These are phyloP conservation scores for Capniomyces stellatus DNA, from an alignment of 371 early-diverging fungal species.

Conservation along the genomic window DNA sequence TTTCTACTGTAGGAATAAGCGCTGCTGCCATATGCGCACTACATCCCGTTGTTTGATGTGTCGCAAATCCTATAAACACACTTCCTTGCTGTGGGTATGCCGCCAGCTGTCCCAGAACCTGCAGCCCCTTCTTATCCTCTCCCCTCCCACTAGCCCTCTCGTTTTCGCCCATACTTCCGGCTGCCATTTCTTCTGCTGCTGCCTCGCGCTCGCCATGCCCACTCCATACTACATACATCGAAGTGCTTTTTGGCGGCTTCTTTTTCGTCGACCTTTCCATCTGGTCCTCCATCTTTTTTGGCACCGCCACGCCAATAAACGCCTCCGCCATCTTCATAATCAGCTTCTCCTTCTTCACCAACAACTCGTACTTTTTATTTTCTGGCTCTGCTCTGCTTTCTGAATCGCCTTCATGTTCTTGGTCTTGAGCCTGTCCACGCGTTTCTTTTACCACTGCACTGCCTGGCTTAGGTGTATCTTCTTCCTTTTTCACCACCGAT, in stretches of 20 bases:
- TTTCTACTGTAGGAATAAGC: slow-evolving; percentile 79
- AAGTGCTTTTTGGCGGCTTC: slow-evolving; percentile 54
- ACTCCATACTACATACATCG: slow-evolving; percentile 49
- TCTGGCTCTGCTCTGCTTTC: background rate
- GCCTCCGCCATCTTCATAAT: slow-evolving; percentile 55
- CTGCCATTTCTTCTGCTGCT: slow-evolving; percentile 34
- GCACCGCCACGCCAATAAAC: slow-evolving; percentile 33
- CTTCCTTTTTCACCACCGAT: background rate
- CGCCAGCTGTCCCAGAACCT: slow-evolving; percentile 46
- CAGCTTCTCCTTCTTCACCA: slow-evolving; percentile 25
- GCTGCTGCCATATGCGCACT: slow-evolving; percentile 64
- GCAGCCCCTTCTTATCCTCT: background rate
- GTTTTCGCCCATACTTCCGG: background rate
- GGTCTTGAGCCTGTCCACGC: background rate
- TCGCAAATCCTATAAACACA: slow-evolving; percentile 79
- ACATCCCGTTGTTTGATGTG: slow-evolving; percentile 82
- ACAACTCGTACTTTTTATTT: background rate
- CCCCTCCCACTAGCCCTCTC: background rate
- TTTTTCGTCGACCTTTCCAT: slow-evolving; percentile 88
- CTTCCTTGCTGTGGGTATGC: slow-evolving; percentile 63
- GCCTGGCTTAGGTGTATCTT: background rate
- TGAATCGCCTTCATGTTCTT: background rate
- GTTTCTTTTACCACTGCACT: background rate
- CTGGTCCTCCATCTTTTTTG: slow-evolving; percentile 36
- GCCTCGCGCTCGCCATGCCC: slow-evolving; percentile 59